A percentile compares a stretch with the other conserved stretches of the same genome.
Conservation (phyloP, 129 eudicot species). For the Helianthus tuberosus region DNA sequence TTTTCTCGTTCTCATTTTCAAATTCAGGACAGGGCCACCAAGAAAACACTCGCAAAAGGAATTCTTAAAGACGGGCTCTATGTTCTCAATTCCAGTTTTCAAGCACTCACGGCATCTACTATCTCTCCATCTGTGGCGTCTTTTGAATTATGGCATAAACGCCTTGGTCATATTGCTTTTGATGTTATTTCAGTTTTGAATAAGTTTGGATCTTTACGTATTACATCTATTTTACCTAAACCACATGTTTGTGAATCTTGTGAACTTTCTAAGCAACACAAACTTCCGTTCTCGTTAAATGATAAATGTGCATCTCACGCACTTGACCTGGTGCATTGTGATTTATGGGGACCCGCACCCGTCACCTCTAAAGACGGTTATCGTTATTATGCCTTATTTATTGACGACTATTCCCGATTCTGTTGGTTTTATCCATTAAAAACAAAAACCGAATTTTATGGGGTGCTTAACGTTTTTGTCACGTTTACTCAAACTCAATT, state of each 20-base stretch:
- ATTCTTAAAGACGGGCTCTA: background rate
- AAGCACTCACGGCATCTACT: background rate
- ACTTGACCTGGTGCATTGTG: conserved; percentile 14
- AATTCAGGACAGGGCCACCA: background rate
- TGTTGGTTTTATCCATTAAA: background rate
- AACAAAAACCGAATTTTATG: background rate
- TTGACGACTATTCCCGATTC: background rate
- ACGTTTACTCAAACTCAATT: conserved; percentile 2
- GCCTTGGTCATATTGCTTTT: no score
- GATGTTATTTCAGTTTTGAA: no score
- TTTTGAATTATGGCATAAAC: background rate
- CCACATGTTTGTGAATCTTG: no score
- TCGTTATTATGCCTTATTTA: background rate
- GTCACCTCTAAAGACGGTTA: background rate
- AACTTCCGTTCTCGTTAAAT: background rate
- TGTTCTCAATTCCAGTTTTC: background rate
- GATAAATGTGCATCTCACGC: background rate
- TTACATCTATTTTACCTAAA: no score
- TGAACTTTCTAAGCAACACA: no score
- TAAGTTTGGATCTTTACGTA: no score
- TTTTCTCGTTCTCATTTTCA: background rate
- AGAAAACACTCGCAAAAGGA: background rate
- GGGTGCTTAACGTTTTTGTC: background rate
- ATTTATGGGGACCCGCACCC: conserved; percentile 1
- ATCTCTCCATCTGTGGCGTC: background rate